Evolutionary conservation across 2,329 filamentous ascomycete species (phyloP).

Genomic region (Aureobasidium sp.): DNA sequence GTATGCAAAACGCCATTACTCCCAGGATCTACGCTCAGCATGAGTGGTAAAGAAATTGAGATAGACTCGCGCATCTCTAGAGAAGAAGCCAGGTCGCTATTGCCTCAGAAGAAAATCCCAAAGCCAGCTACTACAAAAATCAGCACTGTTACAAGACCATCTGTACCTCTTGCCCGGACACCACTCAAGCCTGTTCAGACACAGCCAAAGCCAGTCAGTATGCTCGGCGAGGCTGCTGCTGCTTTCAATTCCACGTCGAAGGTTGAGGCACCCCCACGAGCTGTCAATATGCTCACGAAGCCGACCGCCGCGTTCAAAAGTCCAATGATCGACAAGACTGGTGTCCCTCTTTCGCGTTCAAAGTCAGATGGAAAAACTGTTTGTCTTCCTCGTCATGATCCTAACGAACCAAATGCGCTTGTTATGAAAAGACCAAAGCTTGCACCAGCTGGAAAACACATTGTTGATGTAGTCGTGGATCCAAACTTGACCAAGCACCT

Average conservation of each 20-base stretch:
- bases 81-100: slow-evolving; percentile 47
- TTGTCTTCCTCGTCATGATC: slow-evolving; percentile 59
- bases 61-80: slow-evolving; percentile 56
- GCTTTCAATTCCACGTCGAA: slow-evolving; percentile 22
- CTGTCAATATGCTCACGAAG: slow-evolving; percentile 21
- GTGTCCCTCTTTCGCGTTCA: slow-evolving; percentile 30
- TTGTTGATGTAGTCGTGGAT: slow-evolving; percentile 68
- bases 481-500: slow-evolving; percentile 56
- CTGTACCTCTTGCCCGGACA: slow-evolving; percentile 6
- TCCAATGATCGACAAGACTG: slow-evolving; percentile 50
- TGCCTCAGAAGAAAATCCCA: slow-evolving; percentile 1
- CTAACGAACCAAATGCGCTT: slow-evolving; percentile 50
- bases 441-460: slow-evolving; percentile 53
- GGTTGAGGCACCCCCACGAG: slow-evolving; percentile 19
- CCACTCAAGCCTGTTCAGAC: slow-evolving; percentile 4
- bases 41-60: slow-evolving; percentile 63
- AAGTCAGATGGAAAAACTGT: slow-evolving; percentile 36
- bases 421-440: slow-evolving; percentile 57
- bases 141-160: background rate
- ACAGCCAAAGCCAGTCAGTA: slow-evolving; percentile 11
- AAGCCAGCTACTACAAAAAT: background rate
- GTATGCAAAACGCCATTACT: slow-evolving; percentile 50
- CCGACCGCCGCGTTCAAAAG: slow-evolving; percentile 51
- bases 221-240: slow-evolving; percentile 7
- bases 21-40: slow-evolving; percentile 53